These are phyloP conservation scores for Nitzschia sp. DNA, from an alignment of 108 stramenopile genomes.

Conservation along the genomic window DNA sequence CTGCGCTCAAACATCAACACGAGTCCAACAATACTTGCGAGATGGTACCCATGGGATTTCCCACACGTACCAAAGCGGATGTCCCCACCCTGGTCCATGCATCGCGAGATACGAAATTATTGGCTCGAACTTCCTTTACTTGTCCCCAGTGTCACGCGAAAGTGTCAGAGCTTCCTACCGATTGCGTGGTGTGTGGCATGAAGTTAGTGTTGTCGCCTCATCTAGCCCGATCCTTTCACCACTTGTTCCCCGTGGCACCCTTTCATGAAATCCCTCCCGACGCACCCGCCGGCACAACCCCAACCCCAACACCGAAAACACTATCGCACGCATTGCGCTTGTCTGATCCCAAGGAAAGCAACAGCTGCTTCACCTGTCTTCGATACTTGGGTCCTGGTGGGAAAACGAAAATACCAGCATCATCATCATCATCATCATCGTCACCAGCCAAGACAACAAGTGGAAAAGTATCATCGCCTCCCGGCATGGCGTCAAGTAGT, in stretches of 20 bases:
- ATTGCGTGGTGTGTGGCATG: conserved; percentile 90
- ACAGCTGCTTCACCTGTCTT: conserved; percentile 73
- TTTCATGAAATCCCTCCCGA: conserved; percentile 69
- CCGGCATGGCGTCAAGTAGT: background rate
- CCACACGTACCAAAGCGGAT: conserved; percentile 61
- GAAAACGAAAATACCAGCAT: background rate
- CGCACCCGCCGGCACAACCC: background rate
- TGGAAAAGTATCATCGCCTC: background rate
- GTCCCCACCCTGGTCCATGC: conserved; percentile 77
- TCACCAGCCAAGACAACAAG: background rate
- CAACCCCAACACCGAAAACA: background rate
- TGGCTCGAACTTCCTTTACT: conserved; percentile 73
- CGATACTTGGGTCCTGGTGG: conserved; percentile 40
- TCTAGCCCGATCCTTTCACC: conserved; percentile 89
- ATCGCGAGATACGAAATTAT: conserved; percentile 50
- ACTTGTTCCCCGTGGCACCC: conserved; percentile 88
- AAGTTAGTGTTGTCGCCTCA: conserved; percentile 86
- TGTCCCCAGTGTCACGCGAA: conserved; percentile 85
- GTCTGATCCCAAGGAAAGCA: conserved; percentile 16
- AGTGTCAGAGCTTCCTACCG: conserved; percentile 68
- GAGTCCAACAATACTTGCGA: conserved; percentile 50
- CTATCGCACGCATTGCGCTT: conserved; percentile 12
- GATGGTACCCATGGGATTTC: conserved; percentile 88
- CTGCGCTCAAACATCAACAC: conserved; percentile 29
- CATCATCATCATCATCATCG: background rate